These are phyloP conservation scores for Hamigera avellanea DNA, from an alignment of 495 filamentous ascomycete genomes.

Conservation along the genomic window DNA sequence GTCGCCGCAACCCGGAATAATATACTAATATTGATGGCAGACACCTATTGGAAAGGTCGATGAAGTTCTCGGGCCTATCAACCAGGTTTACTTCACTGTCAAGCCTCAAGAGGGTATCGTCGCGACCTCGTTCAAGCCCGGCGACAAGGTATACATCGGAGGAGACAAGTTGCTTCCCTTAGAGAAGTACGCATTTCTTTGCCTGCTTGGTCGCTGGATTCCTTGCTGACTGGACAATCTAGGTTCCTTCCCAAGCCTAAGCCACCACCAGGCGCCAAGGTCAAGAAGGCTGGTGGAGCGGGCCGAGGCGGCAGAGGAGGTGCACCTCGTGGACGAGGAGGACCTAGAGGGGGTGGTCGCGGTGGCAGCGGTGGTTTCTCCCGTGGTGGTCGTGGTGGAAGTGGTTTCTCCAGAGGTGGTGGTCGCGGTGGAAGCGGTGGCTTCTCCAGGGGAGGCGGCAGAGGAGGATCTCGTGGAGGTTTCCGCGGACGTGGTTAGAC, in stretches of 20 bases:
- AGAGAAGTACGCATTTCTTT: slow-evolving; percentile 48
- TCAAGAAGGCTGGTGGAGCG: slow-evolving; percentile 47
- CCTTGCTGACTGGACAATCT: slow-evolving; percentile 6
- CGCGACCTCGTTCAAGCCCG: slow-evolving; percentile 83
- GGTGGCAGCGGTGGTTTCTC: slow-evolving; percentile 29
- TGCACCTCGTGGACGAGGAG: slow-evolving; percentile 33
- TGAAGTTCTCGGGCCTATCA: slow-evolving; percentile 77
- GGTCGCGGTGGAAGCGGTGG: slow-evolving; percentile 27
- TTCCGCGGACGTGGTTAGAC: slow-evolving; percentile 28
- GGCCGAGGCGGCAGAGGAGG: slow-evolving; percentile 31
- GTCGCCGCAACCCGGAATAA: background rate
- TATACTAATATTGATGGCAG: slow-evolving; percentile 20
- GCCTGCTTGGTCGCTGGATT: background rate
- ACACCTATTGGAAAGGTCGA: slow-evolving; percentile 49
- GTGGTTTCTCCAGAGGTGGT: slow-evolving; percentile 11
- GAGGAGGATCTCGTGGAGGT: slow-evolving; percentile 18
- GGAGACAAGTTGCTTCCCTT: slow-evolving; percentile 88
- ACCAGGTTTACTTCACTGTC: slow-evolving; percentile 95
- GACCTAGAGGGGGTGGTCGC: slow-evolving; percentile 29
- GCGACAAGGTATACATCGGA: slow-evolving; percentile 95
- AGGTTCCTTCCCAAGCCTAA: slow-evolving; percentile 93
- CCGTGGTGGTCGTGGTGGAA: slow-evolving; percentile 17
- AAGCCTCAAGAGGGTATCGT: slow-evolving; percentile 94
- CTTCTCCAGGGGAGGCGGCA: slow-evolving; percentile 19
- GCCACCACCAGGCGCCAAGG: slow-evolving; percentile 58